Evolutionary conservation across 202 grass and related monocot genomes (phyloP).

Genomic region (Schoenoplectus triqueter): DNA sequence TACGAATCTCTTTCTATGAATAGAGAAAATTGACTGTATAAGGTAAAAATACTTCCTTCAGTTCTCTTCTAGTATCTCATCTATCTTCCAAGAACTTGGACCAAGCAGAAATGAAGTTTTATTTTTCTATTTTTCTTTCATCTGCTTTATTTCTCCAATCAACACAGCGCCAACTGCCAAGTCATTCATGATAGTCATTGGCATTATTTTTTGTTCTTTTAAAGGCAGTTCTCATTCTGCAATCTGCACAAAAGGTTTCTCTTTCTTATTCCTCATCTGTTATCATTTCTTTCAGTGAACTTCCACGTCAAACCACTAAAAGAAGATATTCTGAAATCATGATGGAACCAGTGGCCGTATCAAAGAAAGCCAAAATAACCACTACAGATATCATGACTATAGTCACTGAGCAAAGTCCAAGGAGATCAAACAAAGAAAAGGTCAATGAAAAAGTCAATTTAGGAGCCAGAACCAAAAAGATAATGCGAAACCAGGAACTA

Average conservation of each 20-base stretch:
- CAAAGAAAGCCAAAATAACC: slow-evolving; percentile 42
- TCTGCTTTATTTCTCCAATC: slow-evolving; percentile 34
- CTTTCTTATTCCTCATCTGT: slow-evolving; percentile 39
- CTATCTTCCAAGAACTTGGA: slow-evolving; percentile 24
- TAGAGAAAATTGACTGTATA: slow-evolving; percentile 1
- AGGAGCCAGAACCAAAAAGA: slow-evolving; percentile 87
- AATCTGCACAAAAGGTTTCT: slow-evolving; percentile 52
- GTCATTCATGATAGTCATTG: slow-evolving; percentile 39
- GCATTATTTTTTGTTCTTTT: slow-evolving; percentile 25
- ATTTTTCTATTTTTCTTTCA: slow-evolving; percentile 23
- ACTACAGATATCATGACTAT: slow-evolving; percentile 88
- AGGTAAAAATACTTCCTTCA: not conserved
- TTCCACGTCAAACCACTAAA: slow-evolving; percentile 37
- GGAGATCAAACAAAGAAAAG: slow-evolving; percentile 56
- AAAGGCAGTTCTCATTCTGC: slow-evolving; percentile 43
- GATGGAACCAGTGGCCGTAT: slow-evolving; percentile 43
- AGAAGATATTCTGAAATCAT: slow-evolving; percentile 46
- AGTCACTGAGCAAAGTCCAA: slow-evolving; percentile 49
- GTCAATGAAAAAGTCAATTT: slow-evolving; percentile 59
- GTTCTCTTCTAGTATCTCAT: slow-evolving; percentile 13
- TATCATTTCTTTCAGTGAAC: slow-evolving; percentile 42
- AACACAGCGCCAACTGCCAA: slow-evolving; percentile 36
- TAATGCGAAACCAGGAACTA: slow-evolving; percentile 69
- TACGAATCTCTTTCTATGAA: not conserved
- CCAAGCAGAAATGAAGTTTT: slow-evolving; percentile 20